Evolutionary conservation across 352 stramenopile genomes (phyloP).

Genomic region (Phytophthora crassamura): DNA sequence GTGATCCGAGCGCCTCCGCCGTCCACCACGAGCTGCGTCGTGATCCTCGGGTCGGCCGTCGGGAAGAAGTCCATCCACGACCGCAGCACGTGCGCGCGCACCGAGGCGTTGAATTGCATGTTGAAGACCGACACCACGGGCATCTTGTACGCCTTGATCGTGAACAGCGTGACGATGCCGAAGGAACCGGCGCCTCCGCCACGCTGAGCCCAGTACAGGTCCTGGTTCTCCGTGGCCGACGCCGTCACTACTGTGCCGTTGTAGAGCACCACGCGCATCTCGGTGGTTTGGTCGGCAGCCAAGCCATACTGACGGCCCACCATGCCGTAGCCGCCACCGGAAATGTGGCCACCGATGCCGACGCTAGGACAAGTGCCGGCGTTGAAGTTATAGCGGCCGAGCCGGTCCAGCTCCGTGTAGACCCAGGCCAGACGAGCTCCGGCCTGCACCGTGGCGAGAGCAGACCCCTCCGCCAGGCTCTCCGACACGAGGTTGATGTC

Average conservation of each 20-base stretch:
- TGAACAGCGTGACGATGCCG: constrained; percentile 61
- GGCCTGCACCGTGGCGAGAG: constrained; percentile 45
- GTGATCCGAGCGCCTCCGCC: constrained; percentile 35
- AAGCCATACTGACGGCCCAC: constrained; percentile 53
- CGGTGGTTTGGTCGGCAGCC: constrained; percentile 51
- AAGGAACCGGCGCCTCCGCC: constrained; percentile 61
- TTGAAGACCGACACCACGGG: constrained; percentile 51
- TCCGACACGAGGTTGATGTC: constrained; percentile 40
- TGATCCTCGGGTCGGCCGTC: constrained; percentile 48
- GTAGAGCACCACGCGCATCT: constrained; percentile 55
- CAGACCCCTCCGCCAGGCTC: constrained; percentile 38
- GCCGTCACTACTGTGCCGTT: constrained; percentile 52
- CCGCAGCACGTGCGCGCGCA: constrained; percentile 42
- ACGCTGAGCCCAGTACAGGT: constrained; percentile 60
- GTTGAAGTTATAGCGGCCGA: constrained; percentile 64
- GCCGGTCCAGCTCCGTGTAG: constrained; percentile 52
- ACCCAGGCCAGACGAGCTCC: constrained; percentile 52
- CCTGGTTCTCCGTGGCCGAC: constrained; percentile 41
- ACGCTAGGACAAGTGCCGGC: constrained; percentile 59
- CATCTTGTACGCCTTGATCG: constrained; percentile 55
- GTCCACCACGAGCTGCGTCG: constrained; percentile 62
- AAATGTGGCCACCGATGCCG: constrained; percentile 62
- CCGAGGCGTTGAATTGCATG: constrained; percentile 45
- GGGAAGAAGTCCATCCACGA: constrained; percentile 66
- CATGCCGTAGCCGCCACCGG: constrained; percentile 62